phyloP scores from a whole-genome alignment of 495 filamentous ascomycete genomes.

The Xylaria castorea region DNA sequence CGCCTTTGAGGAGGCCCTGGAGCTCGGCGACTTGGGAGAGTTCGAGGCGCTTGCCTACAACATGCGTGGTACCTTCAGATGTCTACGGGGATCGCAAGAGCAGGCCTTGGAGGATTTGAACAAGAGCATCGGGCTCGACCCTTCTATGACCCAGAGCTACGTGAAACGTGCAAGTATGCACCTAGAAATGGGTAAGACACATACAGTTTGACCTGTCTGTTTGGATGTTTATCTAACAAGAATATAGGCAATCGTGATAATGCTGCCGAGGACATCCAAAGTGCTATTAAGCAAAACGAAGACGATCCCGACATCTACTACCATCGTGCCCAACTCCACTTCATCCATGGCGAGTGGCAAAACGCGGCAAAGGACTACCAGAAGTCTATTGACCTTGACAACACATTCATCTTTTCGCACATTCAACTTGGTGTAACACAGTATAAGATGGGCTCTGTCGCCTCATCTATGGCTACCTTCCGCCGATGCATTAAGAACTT shows the following conservation, averaged over 20 bases:
- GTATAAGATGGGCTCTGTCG: constrained; percentile 99
- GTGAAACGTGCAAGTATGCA: constrained; percentile 99
- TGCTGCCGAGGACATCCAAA: constrained; percentile 85
- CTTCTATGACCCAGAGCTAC: constrained; percentile 89
- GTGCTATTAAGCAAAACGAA: constrained; percentile 82
- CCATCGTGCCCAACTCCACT: constrained; percentile 97
- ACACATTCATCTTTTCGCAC: constrained; percentile 97
- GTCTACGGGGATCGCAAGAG: constrained; percentile 84
- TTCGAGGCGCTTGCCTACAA: constrained; percentile 93
- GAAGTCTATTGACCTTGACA: constrained; percentile 96
- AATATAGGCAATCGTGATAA: constrained; percentile 80
- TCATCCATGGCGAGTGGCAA: constrained; percentile 91
- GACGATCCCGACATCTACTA: constrained; percentile 98
- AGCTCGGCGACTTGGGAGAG: constrained; percentile 75
- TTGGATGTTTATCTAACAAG: constrained; percentile 10
- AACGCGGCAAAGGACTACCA: constrained; percentile 98
- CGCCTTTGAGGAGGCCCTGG: constrained; percentile 87
- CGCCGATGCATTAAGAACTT: constrained; percentile 98
- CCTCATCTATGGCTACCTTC: constrained; percentile 98
- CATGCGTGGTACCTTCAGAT: constrained; percentile 93
- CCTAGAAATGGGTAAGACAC: constrained; percentile 81
- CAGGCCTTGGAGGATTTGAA: constrained; percentile 83
- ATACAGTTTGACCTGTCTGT: neutral
- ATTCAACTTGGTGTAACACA: constrained; percentile 99
- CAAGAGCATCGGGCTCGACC: constrained; percentile 89